phyloP scores from a whole-genome alignment of 2,329 filamentous ascomycete species.

The Alternaria arborescens region DNA sequence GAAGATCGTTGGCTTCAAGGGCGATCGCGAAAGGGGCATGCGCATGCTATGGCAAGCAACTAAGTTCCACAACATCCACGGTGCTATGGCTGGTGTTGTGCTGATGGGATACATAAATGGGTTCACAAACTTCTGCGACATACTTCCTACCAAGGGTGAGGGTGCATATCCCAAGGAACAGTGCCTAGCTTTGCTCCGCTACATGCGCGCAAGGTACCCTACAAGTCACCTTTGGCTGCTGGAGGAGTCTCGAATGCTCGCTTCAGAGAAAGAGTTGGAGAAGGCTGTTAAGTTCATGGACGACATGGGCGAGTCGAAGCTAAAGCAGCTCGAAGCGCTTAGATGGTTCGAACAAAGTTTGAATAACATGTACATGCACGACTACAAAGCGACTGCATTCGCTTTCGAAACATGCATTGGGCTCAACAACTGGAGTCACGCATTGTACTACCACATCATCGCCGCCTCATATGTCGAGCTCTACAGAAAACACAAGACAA shows the following conservation, averaged over 20 bases:
- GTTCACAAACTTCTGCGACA: constrained; percentile 85
- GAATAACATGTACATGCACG: constrained; percentile 78
- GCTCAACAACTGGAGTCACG: constrained; percentile 86
- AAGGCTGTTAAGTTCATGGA: constrained; percentile 73
- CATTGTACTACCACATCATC: constrained; percentile 88
- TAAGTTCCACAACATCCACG: constrained; percentile 86
- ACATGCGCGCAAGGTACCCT: constrained; percentile 81
- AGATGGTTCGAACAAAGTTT: constrained; percentile 85
- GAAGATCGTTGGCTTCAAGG: constrained; percentile 88
- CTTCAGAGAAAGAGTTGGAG: constrained; percentile 71
- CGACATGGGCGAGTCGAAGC: constrained; percentile 69
- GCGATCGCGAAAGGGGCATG: constrained; percentile 83
- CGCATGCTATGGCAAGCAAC: constrained; percentile 91
- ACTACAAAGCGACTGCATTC: constrained; percentile 76
- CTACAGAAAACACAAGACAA: constrained; percentile 69
- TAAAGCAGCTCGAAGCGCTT: constrained; percentile 88
- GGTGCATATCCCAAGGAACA: constrained; percentile 73
- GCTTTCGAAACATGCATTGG: constrained; percentile 68
- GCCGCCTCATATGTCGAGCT: constrained; percentile 80
- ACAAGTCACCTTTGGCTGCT: constrained; percentile 85
- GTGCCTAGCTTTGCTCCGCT: constrained; percentile 71
- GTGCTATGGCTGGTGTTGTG: constrained; percentile 84
- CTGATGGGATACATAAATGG: constrained; percentile 89
- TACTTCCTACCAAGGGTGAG: constrained; percentile 72
- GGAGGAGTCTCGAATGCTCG: constrained; percentile 82